A percentile compares a stretch with the other conserved stretches of the same genome.
phyloP scores from a whole-genome alignment of 176 grass and related monocot species.

The Triticum turgidum region DNA sequence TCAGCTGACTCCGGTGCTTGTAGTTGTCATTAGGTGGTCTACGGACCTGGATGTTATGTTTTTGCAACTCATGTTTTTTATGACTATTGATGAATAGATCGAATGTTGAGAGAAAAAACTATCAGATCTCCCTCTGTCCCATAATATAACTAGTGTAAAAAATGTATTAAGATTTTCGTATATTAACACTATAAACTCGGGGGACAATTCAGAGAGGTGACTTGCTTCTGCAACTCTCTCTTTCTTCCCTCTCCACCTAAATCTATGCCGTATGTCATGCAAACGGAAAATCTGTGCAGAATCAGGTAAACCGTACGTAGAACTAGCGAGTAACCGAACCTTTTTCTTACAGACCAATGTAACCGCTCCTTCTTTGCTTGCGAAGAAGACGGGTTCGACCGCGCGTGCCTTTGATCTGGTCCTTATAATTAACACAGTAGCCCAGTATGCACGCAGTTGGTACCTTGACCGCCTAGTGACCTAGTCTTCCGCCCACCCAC shows the following conservation, averaged over 20 bases:
- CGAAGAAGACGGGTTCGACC: not conserved
- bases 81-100: too few species aligned
- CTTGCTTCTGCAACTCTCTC: too few species aligned
- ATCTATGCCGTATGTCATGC: not conserved
- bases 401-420: not conserved
- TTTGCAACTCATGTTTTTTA: too few species aligned
- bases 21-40: too few species aligned
- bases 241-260: not conserved
- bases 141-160: too few species aligned
- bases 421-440: not conserved
- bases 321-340: not conserved
- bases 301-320: not conserved
- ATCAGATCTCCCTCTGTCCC: too few species aligned
- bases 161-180: too few species aligned
- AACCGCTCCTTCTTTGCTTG: not conserved
- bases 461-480: not conserved
- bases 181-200: not conserved
- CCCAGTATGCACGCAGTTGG: not conserved
- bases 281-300: not conserved
- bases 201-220: not conserved
- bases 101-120: too few species aligned
- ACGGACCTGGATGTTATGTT: too few species aligned
- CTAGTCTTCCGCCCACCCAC: too few species aligned
- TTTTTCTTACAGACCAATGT: not conserved
- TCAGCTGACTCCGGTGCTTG: too few species aligned